phyloP scores from a whole-genome alignment of 129 eudicot genomes.

The Centrapalus pauciflorus region DNA sequence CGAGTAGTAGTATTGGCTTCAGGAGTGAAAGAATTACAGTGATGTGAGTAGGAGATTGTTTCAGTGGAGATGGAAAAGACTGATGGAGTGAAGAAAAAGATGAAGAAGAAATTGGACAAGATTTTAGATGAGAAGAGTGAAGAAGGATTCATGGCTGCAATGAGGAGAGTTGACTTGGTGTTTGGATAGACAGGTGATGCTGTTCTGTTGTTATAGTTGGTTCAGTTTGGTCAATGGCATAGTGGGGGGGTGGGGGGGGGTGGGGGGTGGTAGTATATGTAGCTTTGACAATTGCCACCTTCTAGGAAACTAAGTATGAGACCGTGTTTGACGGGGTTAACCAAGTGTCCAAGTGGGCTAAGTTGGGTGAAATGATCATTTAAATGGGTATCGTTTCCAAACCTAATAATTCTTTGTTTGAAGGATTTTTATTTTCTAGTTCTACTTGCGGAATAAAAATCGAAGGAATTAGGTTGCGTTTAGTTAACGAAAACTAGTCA shows the following conservation, averaged over 20 bases:
- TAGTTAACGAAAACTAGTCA: too few relatives aligned
- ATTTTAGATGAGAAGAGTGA: background rate
- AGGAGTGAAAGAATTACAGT: conserved; percentile 48
- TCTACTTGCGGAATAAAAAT: too few relatives aligned
- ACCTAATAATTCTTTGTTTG: too few relatives aligned
- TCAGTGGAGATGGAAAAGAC: background rate
- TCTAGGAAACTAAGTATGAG: conserved; percentile 19
- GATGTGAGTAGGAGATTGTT: conserved; percentile 37
- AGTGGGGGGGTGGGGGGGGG: too few relatives aligned
- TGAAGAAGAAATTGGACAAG: conserved; percentile 9
- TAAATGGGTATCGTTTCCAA: too few relatives aligned
- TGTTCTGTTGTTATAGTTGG: background rate
- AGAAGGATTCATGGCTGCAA: conserved; percentile 27
- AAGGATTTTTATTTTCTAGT: too few relatives aligned
- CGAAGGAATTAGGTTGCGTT: too few relatives aligned
- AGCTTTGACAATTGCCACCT: conserved; percentile 6
- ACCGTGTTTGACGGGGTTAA: background rate
- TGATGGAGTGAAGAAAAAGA: conserved; percentile 7
- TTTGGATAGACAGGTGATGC: background rate
- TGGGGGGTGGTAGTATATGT: background rate
- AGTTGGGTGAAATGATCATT: too few relatives aligned
- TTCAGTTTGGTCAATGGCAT: background rate
- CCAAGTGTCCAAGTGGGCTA: background rate
- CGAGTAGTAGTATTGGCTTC: conserved; percentile 39
- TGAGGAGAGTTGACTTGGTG: conserved; percentile 24